phyloP scores from a whole-genome alignment of 768 basidiomycete species.

The Lactifluus rugatus region DNA sequence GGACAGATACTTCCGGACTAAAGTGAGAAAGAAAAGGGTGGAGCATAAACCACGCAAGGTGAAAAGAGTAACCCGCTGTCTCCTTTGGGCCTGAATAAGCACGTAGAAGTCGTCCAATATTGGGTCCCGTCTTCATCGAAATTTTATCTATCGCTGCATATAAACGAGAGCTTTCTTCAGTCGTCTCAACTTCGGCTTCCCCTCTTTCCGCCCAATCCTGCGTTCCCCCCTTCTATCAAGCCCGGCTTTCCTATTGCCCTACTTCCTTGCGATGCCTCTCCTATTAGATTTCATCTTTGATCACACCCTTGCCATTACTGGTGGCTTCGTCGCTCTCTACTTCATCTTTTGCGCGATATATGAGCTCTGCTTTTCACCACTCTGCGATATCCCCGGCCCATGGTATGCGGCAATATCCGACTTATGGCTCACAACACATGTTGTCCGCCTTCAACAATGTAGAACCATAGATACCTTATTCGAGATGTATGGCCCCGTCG shows the following conservation, averaged over 20 bases:
- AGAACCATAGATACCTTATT: conserved; percentile 55
- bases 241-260: neutral
- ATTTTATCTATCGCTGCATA: conserved; percentile 1
- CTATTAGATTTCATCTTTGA: conserved; percentile 13
- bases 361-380: conserved; percentile 50
- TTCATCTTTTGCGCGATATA: conserved; percentile 25
- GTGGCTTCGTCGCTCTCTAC: conserved; percentile 17
- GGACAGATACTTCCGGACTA: neutral
- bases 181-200: neutral
- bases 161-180: conserved; percentile 3
- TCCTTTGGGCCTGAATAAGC: conserved; percentile 1
- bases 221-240: conserved; percentile 4
- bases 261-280: conserved; percentile 14
- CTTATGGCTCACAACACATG: conserved; percentile 57
- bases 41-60: neutral
- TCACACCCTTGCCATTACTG: conserved; percentile 14
- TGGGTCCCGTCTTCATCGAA: neutral
- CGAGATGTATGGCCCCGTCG: conserved; percentile 61
- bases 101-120: conserved; percentile 8
- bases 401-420: conserved; percentile 69
- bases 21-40: neutral
- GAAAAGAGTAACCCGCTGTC: conserved; percentile 5
- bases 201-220: neutral
- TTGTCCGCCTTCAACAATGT: conserved; percentile 62
- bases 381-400: conserved; percentile 63